phyloP scores from a whole-genome alignment of 345 rosid genomes.

The Salix exigua region DNA sequence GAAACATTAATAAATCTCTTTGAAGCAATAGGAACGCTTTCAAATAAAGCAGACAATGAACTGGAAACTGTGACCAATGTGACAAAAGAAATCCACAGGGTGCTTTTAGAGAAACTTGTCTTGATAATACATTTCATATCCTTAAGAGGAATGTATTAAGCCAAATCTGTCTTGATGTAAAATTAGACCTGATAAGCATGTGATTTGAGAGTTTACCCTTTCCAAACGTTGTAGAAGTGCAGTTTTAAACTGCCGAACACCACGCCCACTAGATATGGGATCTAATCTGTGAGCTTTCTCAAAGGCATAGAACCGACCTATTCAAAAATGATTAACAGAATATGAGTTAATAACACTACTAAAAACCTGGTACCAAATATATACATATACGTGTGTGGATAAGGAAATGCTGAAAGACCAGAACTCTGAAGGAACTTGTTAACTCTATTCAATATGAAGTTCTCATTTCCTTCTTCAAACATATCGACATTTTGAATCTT shows the following conservation, averaged over 20 bases:
- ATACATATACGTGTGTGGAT: neutral
- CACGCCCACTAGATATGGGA: slow-evolving; percentile 95
- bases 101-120: neutral
- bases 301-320: slow-evolving; percentile 97
- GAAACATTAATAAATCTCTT: neutral
- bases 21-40: neutral
- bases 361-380: neutral
- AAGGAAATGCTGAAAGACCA: neutral
- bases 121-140: neutral
- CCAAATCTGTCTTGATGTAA: neutral
- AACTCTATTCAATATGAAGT: neutral
- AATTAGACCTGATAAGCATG: neutral
- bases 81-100: neutral
- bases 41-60: neutral
- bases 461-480: neutral
- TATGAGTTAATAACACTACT: neutral
- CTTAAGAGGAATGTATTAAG: neutral
- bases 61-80: neutral
- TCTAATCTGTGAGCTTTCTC: slow-evolving; percentile 96
- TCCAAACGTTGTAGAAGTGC: slow-evolving; percentile 98
- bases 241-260: slow-evolving; percentile 99
- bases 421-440: neutral
- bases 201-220: slow-evolving; percentile 42
- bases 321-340: neutral
- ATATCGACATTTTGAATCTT: neutral